phyloP scores from a whole-genome alignment of 2,329 filamentous ascomycete genomes.

The Mollisia scopiformis region DNA sequence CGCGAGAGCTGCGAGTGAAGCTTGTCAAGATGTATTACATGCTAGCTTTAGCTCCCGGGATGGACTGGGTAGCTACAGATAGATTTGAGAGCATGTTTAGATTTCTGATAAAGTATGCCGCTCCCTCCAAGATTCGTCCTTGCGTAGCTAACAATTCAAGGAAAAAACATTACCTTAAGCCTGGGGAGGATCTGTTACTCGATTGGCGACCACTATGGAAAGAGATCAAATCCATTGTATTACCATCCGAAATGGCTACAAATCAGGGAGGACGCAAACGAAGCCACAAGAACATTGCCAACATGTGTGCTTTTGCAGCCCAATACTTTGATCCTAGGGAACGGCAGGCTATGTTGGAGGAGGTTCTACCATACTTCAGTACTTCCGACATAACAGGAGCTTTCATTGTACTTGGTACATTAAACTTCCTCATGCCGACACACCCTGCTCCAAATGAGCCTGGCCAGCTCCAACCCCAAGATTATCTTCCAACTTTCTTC shows the following conservation, averaged over 20 bases:
- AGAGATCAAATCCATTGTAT: constrained; percentile 86
- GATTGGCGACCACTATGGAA: constrained; percentile 95
- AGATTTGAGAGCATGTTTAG: constrained; percentile 97
- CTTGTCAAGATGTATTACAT: constrained; percentile 94
- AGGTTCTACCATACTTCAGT: constrained; percentile 85
- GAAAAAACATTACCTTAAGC: constrained; percentile 93
- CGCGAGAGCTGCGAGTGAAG: constrained; percentile 78
- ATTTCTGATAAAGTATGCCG: constrained; percentile 82
- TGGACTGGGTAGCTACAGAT: constrained; percentile 81
- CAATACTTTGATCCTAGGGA: constrained; percentile 91
- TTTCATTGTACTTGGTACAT: constrained; percentile 85
- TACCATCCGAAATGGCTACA: constrained; percentile 79
- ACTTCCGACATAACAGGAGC: constrained; percentile 90
- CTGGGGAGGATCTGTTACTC: constrained; percentile 83
- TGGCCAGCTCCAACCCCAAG: constrained; percentile 78
- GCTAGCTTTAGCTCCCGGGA: constrained; percentile 84
- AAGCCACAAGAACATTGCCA: constrained; percentile 71
- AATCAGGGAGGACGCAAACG: constrained; percentile 60
- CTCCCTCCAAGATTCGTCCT: neutral
- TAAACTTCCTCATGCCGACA: constrained; percentile 89
- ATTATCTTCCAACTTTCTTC: constrained; percentile 92
- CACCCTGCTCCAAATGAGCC: constrained; percentile 73
- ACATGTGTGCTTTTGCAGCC: constrained; percentile 88
- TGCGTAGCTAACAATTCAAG: constrained; percentile 46
- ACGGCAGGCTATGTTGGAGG: constrained; percentile 78